A percentile compares a stretch with the other conserved stretches of the same genome.
phyloP scores from a whole-genome alignment of 2,329 filamentous ascomycete species.

The Penicillium decumbens region DNA sequence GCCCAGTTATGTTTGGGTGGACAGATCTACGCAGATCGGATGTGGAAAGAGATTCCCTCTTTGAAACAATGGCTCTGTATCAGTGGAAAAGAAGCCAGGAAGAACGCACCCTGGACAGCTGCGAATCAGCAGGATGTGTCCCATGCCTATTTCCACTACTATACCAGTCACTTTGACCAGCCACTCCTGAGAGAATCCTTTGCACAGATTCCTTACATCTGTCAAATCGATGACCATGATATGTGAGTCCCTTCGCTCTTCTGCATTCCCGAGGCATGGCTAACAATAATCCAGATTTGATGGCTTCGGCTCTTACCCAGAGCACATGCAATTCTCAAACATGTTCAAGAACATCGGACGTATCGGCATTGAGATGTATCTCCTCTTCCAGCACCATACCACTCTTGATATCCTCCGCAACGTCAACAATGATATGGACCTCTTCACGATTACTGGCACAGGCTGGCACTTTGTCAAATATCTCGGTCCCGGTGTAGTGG shows the following conservation, averaged over 20 bases:
- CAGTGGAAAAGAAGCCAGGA: constrained; percentile 87
- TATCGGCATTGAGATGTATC: constrained; percentile 94
- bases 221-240: constrained; percentile 94
- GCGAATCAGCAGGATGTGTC: constrained; percentile 92
- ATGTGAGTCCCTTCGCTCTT: constrained; percentile 62
- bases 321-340: constrained; percentile 96
- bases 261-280: not conserved
- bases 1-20: constrained; percentile 86
- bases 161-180: constrained; percentile 97
- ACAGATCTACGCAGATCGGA: constrained; percentile 88
- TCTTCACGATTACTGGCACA: constrained; percentile 94
- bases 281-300: constrained; percentile 67
- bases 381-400: constrained; percentile 97
- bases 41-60: constrained; percentile 94
- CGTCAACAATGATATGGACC: constrained; percentile 77
- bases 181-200: constrained; percentile 91
- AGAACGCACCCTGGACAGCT: constrained; percentile 86
- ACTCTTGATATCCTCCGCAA: constrained; percentile 90
- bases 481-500: constrained; percentile 82
- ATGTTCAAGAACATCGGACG: constrained; percentile 98
- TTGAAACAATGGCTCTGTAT: constrained; percentile 93
- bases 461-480: constrained; percentile 99
- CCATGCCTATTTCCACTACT: constrained; percentile 98
- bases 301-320: constrained; percentile 92
- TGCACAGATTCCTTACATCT: constrained; percentile 90